phyloP scores from a whole-genome alignment of 2,329 filamentous ascomycete genomes.

The Lachnellula occidentalis region DNA sequence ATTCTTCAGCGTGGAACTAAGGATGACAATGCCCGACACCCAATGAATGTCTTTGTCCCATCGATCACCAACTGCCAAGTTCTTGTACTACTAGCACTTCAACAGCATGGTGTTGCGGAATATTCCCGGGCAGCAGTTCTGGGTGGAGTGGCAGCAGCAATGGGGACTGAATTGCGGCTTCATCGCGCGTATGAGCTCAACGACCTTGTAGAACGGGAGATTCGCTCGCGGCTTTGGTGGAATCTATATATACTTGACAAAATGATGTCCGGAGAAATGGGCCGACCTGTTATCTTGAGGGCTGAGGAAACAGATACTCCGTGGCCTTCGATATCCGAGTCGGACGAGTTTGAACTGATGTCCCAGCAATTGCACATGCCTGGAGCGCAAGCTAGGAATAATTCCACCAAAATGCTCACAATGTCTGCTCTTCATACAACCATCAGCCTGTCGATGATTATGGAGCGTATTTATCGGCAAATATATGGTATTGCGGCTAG shows the following conservation, averaged over 20 bases:
- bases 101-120: slow-evolving; percentile 29
- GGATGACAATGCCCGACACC: slow-evolving; percentile 2
- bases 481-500: slow-evolving; percentile 26
- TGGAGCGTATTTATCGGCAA: slow-evolving; percentile 24
- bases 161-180: slow-evolving; percentile 28
- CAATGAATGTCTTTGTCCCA: slow-evolving; percentile 21
- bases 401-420: slow-evolving; percentile 24
- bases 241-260: slow-evolving; percentile 30
- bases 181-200: slow-evolving; percentile 20
- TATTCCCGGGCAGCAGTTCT: slow-evolving; percentile 27
- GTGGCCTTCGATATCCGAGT: slow-evolving; percentile 26
- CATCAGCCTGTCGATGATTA: slow-evolving; percentile 19
- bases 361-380: slow-evolving; percentile 8
- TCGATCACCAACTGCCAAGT: slow-evolving; percentile 28
- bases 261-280: slow-evolving; percentile 28
- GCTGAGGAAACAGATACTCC: slow-evolving; percentile 26
- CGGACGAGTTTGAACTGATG: slow-evolving; percentile 30
- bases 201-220: slow-evolving; percentile 23
- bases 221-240: slow-evolving; percentile 29
- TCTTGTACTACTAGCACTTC: slow-evolving; percentile 25
- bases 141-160: slow-evolving; percentile 24
- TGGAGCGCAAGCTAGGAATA: slow-evolving; percentile 9
- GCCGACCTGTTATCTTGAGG: slow-evolving; percentile 24
- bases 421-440: slow-evolving; percentile 27
- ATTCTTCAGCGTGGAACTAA: slow-evolving; percentile 14